Conservation (phyloP, 139 green algal genomes). For the Monoraphidium neglectum region DNA sequence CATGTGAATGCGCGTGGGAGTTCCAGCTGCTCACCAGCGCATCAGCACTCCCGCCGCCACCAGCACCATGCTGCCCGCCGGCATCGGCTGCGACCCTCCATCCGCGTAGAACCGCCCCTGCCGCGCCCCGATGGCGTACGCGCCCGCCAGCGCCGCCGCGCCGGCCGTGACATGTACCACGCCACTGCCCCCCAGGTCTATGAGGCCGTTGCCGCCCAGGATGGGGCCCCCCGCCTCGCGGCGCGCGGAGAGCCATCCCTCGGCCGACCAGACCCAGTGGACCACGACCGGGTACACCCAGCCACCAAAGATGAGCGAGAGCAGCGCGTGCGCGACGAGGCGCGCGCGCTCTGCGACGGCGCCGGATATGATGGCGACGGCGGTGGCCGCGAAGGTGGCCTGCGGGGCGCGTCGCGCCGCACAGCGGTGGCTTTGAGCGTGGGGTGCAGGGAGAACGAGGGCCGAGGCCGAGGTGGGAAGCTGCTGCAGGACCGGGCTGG, state of each 20-base stretch:
- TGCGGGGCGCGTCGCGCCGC: no score
- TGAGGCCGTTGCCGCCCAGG: conserved; percentile 5
- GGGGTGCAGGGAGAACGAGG: no score
- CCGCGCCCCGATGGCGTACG: not conserved
- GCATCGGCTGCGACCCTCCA: conserved; percentile 49
- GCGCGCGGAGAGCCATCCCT: conserved; percentile 18
- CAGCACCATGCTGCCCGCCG: conserved; percentile 50
- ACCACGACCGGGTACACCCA: conserved; percentile 67
- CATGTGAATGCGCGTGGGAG: no score
- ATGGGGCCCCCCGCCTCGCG: no score
- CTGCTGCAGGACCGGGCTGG: no score
- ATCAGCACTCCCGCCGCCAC: conserved; percentile 72
- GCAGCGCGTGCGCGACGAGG: conserved; percentile 57
- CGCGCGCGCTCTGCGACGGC: conserved; percentile 53
- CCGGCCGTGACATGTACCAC: conserved; percentile 76
- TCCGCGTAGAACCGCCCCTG: conserved; percentile 18
- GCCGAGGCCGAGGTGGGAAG: no score
- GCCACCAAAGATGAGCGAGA: conserved; percentile 55
- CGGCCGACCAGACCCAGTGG: conserved; percentile 50
- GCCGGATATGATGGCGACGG: conserved; percentile 46
- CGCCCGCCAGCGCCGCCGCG: conserved; percentile 69
- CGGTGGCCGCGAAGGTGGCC: conserved; percentile 40
- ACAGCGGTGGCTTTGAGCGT: no score
- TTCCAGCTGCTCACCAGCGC: conserved; percentile 45
- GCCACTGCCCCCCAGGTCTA: conserved; percentile 41